Percentiles rank a stretch among this genome's conserved stretches.
These are phyloP conservation scores for Russula olivacea DNA, from an alignment of 768 basidiomycete species.

Conservation along the genomic window DNA sequence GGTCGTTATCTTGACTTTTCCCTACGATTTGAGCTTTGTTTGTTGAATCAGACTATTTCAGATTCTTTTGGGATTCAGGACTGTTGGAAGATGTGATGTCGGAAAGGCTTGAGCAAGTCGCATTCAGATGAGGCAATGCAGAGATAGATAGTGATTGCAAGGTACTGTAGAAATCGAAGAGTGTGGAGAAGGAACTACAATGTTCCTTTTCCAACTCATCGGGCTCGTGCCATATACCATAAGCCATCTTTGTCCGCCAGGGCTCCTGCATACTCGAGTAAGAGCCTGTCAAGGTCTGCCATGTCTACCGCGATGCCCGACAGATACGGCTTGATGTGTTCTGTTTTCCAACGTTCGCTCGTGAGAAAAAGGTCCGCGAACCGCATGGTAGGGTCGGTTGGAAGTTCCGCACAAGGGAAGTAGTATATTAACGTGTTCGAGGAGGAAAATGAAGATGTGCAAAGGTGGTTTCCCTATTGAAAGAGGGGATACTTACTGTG, in stretches of 20 bases:
- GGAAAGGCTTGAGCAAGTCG: too few relatives aligned
- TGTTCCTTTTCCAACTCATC: slow-evolving; percentile 28
- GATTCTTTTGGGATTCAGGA: too few relatives aligned
- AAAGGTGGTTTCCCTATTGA: slow-evolving; percentile 69
- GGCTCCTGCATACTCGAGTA: slow-evolving; percentile 80
- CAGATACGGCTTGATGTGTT: slow-evolving; percentile 80
- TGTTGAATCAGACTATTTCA: too few relatives aligned
- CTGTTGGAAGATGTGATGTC: too few relatives aligned
- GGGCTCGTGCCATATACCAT: slow-evolving; percentile 70
- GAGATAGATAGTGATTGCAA: too few relatives aligned
- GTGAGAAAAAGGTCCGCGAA: slow-evolving; percentile 88
- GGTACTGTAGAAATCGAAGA: too few relatives aligned
- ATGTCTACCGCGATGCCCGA: slow-evolving; percentile 70
- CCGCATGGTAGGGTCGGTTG: slow-evolving; percentile 69
- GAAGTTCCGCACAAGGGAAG: slow-evolving; percentile 70
- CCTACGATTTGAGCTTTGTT: too few relatives aligned
- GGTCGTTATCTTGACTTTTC: too few relatives aligned
- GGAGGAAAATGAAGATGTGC: slow-evolving; percentile 35
- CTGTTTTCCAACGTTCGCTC: slow-evolving; percentile 64
- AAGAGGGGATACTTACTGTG: slow-evolving; percentile 42
- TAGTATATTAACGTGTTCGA: slow-evolving; percentile 47
- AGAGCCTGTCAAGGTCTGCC: slow-evolving; percentile 82
- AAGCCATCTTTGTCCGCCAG: slow-evolving; percentile 59
- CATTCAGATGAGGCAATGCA: too few relatives aligned
- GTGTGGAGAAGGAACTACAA: background rate